Evolutionary conservation across 1,284 basidiomycete genomes (phyloP).

Genomic region (Schizophyllum commune): DNA sequence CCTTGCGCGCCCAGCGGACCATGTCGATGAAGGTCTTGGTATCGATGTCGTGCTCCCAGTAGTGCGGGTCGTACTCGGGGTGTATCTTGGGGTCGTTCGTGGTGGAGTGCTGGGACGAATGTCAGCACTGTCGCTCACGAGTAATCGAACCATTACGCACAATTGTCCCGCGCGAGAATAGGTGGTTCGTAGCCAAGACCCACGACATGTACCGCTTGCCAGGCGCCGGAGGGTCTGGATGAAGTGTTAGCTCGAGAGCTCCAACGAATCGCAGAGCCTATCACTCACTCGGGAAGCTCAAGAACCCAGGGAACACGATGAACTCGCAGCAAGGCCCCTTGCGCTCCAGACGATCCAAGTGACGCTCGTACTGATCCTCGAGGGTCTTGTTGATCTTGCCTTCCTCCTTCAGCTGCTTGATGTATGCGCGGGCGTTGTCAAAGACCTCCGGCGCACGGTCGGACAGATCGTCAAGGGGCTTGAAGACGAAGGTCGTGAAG

Average conservation of each 20-base stretch:
- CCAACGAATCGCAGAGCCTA: background rate
- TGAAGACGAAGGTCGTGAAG: background rate
- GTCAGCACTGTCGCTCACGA: background rate
- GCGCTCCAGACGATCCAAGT: conserved; percentile 22
- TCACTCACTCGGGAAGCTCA: conserved; percentile 18
- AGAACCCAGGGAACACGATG: conserved; percentile 18
- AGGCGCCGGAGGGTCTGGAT: conserved; percentile 18
- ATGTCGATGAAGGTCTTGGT: conserved; percentile 38
- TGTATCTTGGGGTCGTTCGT: conserved; percentile 30
- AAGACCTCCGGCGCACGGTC: conserved; percentile 6
- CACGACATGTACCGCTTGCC: conserved; percentile 28
- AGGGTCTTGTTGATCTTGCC: conserved; percentile 16
- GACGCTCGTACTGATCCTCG: conserved; percentile 27
- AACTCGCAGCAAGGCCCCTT: conserved; percentile 22
- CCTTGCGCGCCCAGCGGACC: conserved; percentile 38
- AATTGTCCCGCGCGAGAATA: conserved; percentile 34
- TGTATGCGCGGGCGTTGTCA: conserved; percentile 8
- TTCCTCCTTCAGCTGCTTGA: conserved; percentile 8
- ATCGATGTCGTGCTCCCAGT: conserved; percentile 40
- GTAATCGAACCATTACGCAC: conserved; percentile 13
- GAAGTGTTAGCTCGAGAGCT: background rate
- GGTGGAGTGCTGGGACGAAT: conserved; percentile 24
- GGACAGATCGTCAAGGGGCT: conserved; percentile 1
- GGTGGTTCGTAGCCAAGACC: conserved; percentile 22
- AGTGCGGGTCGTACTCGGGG: conserved; percentile 39